phyloP scores from a whole-genome alignment of 805 yeast species.

The Tanozyma kutaoensis region DNA sequence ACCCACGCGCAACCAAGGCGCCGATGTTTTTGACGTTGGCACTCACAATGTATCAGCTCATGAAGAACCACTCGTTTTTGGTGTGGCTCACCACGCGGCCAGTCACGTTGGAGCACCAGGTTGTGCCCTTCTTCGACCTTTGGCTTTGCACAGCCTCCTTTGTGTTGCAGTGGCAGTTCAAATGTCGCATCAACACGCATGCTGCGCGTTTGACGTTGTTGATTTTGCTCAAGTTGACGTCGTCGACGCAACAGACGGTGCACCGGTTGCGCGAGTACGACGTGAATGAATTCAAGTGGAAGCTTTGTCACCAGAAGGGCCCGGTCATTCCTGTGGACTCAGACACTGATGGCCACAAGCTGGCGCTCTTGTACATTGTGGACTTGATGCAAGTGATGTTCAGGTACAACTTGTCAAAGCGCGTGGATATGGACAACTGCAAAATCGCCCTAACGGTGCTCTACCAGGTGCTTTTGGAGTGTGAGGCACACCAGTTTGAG shows the following conservation, averaged over 20 bases:
- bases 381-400: conserved; percentile 16
- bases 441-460: conserved; percentile 13
- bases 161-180: conserved; percentile 23
- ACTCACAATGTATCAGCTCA: conserved; percentile 2
- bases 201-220: conserved; percentile 15
- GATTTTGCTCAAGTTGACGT: conserved; percentile 13
- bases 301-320: conserved; percentile 24
- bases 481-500: conserved; percentile 5
- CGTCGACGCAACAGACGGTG: conserved; percentile 1
- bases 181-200: conserved; percentile 9
- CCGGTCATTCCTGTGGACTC: conserved; percentile 23
- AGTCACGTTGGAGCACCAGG: not conserved
- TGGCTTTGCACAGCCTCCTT: conserved; percentile 27
- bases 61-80: conserved; percentile 3
- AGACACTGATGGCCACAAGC: not conserved
- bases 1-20: not conserved
- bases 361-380: conserved; percentile 6
- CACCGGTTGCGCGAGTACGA: conserved; percentile 1
- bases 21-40: conserved; percentile 5
- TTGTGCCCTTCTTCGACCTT: conserved; percentile 6
- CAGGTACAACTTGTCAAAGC: conserved; percentile 24
- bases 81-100: conserved; percentile 1
- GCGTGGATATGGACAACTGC: conserved; percentile 17
- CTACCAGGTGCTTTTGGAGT: conserved; percentile 11
- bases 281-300: conserved; percentile 26